Conservation (phyloP, 148 eudicot species). For the Heliamphora exappendiculata region DNA sequence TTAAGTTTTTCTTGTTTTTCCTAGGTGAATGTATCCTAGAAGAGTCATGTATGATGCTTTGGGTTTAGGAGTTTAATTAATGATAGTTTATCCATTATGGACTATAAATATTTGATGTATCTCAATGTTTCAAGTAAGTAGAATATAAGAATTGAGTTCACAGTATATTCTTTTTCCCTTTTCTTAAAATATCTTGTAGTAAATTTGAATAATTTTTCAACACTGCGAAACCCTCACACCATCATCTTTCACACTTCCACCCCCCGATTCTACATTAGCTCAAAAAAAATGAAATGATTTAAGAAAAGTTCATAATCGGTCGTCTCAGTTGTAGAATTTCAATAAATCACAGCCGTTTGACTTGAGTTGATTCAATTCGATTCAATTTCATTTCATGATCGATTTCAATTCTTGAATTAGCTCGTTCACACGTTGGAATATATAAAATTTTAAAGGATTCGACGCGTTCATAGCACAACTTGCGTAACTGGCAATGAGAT, state of each 20-base stretch:
- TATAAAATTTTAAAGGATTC: not conserved
- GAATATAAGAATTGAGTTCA: too few relatives aligned
- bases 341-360: not conserved
- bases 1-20: too few relatives aligned
- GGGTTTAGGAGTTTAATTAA: too few relatives aligned
- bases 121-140: too few relatives aligned
- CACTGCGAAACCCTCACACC: slow-evolving; percentile 36
- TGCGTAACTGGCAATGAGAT: not conserved
- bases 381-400: not conserved
- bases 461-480: not conserved
- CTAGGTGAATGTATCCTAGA: too few relatives aligned
- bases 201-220: too few relatives aligned
- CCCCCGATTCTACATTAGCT: slow-evolving; percentile 13
- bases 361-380: too few relatives aligned
- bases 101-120: too few relatives aligned
- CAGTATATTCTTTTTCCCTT: too few relatives aligned
- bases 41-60: too few relatives aligned
- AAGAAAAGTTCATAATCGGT: not conserved
- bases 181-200: too few relatives aligned
- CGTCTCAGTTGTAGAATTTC: not conserved
- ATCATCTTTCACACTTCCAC: slow-evolving; percentile 18
- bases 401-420: not conserved
- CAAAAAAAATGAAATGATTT: not conserved
- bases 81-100: too few relatives aligned
- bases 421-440: not conserved